Evolutionary conservation across 2,329 filamentous ascomycete genomes (phyloP).

Genomic region (Colletotrichum phormii): DNA sequence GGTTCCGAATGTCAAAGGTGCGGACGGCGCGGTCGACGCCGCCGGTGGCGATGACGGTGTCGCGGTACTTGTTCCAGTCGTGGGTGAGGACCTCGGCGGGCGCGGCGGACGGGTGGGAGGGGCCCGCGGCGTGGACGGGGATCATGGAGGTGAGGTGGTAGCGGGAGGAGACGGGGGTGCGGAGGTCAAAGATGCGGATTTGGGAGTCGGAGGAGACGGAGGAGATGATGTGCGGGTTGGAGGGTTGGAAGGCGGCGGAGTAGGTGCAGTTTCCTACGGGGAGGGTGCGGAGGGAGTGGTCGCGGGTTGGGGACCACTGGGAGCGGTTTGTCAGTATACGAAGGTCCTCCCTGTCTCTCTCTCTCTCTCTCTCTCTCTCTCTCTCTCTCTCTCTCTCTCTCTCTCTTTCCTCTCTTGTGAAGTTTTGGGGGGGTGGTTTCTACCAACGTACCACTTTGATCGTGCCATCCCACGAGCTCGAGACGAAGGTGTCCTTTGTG

Average conservation of each 20-base stretch:
- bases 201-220: constrained; percentile 91
- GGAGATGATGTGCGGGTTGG: constrained; percentile 86
- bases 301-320: constrained; percentile 85
- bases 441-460: constrained; percentile 79
- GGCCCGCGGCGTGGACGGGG: constrained; percentile 80
- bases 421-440: too few relatives aligned
- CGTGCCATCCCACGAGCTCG: constrained; percentile 95
- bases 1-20: constrained; percentile 89
- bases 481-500: constrained; percentile 89
- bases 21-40: constrained; percentile 90
- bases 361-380: too few relatives aligned
- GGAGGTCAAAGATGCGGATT: constrained; percentile 90
- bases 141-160: constrained; percentile 89
- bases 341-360: too few relatives aligned
- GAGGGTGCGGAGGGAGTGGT: constrained; percentile 82
- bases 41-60: constrained; percentile 84
- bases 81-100: constrained; percentile 91
- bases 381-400: too few relatives aligned
- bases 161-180: constrained; percentile 84
- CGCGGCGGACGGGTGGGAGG: constrained; percentile 52
- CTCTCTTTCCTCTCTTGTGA: too few relatives aligned
- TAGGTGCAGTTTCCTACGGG: constrained; percentile 96
- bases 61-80: constrained; percentile 99
- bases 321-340: background rate
- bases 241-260: constrained; percentile 89